Conservation (phyloP, 1,284 basidiomycete genomes). For the Gastroboletus turbinatus region DNA sequence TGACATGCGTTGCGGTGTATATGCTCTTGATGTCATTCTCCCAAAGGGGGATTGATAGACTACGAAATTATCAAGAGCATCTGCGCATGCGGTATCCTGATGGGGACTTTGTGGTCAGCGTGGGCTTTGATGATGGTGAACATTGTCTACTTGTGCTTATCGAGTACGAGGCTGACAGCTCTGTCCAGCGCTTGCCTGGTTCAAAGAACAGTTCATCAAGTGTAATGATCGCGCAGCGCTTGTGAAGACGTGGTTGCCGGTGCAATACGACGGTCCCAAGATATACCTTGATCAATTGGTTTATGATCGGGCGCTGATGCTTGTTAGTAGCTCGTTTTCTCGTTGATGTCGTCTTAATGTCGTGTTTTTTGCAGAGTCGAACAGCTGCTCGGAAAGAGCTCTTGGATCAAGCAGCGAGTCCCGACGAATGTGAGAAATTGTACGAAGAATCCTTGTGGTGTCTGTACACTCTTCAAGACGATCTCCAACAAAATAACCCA, state of each 20-base stretch:
- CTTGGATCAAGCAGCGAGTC: constrained; percentile 69
- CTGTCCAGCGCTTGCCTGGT: constrained; percentile 64
- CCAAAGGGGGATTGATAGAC: constrained; percentile 83
- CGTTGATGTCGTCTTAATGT: background rate
- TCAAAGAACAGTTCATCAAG: constrained; percentile 75
- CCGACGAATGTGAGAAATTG: constrained; percentile 86
- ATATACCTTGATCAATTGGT: constrained; percentile 80
- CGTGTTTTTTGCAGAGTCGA: constrained; percentile 64
- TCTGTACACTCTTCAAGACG: constrained; percentile 88
- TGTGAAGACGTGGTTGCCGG: constrained; percentile 81
- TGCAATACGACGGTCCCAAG: constrained; percentile 67
- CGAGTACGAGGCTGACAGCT: background rate
- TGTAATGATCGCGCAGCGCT: constrained; percentile 72
- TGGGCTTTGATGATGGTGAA: constrained; percentile 75
- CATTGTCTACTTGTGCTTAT: constrained; percentile 18
- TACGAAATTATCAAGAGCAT: constrained; percentile 71
- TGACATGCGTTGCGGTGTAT: constrained; percentile 87
- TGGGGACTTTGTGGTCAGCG: constrained; percentile 65
- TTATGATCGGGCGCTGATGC: constrained; percentile 72
- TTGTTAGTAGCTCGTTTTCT: constrained; percentile 46
- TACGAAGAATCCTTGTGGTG: constrained; percentile 96
- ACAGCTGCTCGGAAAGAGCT: constrained; percentile 92
- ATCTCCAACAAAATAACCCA: constrained; percentile 81
- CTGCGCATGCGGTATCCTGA: constrained; percentile 76
- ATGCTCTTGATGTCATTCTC: constrained; percentile 92